phyloP scores from a whole-genome alignment of 345 rosid genomes.

The Erodium maritimum region DNA sequence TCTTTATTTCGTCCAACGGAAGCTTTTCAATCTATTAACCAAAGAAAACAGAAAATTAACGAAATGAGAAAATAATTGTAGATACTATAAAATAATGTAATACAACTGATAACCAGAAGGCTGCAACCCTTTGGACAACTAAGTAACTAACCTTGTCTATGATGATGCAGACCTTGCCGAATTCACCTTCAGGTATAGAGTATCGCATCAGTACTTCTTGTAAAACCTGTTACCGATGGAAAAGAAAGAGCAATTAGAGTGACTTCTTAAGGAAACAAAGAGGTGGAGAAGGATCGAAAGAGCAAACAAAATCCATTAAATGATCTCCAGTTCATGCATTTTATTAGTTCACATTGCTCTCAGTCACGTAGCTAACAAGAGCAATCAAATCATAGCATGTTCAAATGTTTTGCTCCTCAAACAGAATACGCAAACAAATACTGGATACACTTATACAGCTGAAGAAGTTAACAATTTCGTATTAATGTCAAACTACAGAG shows the following conservation, averaged over 20 bases:
- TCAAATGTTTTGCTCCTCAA: background rate
- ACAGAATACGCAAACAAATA: background rate
- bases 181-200: constrained; percentile 55
- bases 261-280: background rate
- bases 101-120: background rate
- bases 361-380: background rate
- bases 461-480: background rate
- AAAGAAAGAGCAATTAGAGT: background rate
- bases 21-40: constrained; percentile 62
- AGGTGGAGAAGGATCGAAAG: constrained; percentile 1
- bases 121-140: constrained; percentile 4
- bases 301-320: background rate
- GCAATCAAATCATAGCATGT: background rate
- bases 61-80: background rate
- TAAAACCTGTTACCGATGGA: constrained; percentile 43
- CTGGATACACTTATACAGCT: background rate
- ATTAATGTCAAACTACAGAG: background rate
- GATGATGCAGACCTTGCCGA: constrained; percentile 72
- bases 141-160: constrained; percentile 75
- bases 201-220: constrained; percentile 69
- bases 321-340: background rate
- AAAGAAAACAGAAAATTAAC: constrained; percentile 3
- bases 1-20: constrained; percentile 61
- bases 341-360: background rate
- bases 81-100: background rate